Conservation (phyloP, 2,329 filamentous ascomycete species). For the Colletotrichum cordylinicola region DNA sequence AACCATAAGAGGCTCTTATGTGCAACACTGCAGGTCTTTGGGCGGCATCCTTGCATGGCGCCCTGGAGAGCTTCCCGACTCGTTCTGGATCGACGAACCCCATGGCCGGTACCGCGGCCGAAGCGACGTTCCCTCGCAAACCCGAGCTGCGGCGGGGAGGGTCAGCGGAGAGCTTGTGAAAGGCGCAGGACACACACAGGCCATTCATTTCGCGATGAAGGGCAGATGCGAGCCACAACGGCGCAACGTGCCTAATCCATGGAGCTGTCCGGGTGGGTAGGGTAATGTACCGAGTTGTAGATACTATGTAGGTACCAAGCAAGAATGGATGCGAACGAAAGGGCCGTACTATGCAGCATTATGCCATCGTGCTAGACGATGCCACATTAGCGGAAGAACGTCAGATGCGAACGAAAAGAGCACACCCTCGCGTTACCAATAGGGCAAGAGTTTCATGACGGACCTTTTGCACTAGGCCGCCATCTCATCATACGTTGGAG, state of each 20-base stretch:
- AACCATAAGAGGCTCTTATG: conserved; percentile 19
- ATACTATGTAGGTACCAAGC: background rate
- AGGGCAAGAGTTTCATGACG: conserved; percentile 12
- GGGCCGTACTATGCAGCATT: background rate
- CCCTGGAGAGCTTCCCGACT: conserved; percentile 10
- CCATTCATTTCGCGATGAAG: background rate
- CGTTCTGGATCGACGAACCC: conserved; percentile 19
- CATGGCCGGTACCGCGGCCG: conserved; percentile 15
- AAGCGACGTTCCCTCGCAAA: conserved; percentile 9
- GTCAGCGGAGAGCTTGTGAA: background rate
- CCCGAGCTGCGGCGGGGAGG: conserved; percentile 11
- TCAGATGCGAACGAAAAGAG: conserved; percentile 1
- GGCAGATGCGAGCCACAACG: conserved; percentile 18
- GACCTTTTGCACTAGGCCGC: conserved; percentile 4
- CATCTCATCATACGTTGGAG: conserved; percentile 16
- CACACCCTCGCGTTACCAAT: conserved; percentile 15
- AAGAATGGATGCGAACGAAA: background rate
- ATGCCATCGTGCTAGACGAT: background rate
- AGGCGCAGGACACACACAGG: background rate
- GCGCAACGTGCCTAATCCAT: conserved; percentile 20
- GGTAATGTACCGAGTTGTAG: background rate
- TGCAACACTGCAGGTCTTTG: conserved; percentile 7
- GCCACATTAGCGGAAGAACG: background rate
- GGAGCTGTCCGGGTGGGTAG: conserved; percentile 16
- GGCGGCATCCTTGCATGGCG: conserved; percentile 17